A percentile compares a stretch with the other conserved stretches of the same genome.
phyloP scores from a whole-genome alignment of 805 yeast species.

The Saturnispora serradocipensis region DNA sequence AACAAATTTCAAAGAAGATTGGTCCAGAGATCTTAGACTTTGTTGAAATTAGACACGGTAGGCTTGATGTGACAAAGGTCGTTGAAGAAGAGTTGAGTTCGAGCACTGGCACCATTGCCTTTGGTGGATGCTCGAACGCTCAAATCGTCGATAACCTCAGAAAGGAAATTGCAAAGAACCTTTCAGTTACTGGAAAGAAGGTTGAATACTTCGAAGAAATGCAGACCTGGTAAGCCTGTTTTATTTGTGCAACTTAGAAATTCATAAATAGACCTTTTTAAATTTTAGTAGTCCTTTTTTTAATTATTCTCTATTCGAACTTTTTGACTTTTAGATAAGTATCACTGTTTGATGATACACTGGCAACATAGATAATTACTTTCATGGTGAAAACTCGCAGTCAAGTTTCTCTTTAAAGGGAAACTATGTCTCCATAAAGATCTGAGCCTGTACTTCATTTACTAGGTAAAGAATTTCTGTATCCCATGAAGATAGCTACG shows the following conservation, averaged over 20 bases:
- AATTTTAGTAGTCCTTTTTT: not conserved
- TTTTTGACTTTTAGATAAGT: too few species aligned
- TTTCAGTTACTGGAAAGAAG: constrained; percentile 11
- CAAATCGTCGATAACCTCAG: constrained; percentile 30
- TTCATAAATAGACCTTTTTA: not conserved
- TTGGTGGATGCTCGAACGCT: constrained; percentile 43
- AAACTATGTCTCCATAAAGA: too few species aligned
- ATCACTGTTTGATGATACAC: too few species aligned
- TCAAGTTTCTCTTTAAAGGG: too few species aligned
- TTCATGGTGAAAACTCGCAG: too few species aligned
- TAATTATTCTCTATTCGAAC: too few species aligned
- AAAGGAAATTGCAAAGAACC: constrained; percentile 15
- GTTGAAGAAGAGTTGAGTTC: constrained; percentile 30
- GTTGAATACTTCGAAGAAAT: constrained; percentile 29
- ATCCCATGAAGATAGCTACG: too few species aligned
- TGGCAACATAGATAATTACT: too few species aligned
- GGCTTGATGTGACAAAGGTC: constrained; percentile 32
- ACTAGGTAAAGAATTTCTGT: too few species aligned
- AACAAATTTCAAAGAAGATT: constrained; percentile 8
- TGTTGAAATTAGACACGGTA: constrained; percentile 36
- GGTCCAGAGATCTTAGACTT: constrained; percentile 24
- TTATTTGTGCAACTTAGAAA: not conserved
- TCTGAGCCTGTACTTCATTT: too few species aligned
- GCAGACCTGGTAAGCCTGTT: constrained; percentile 26
- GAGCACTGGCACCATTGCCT: constrained; percentile 33